phyloP scores from a whole-genome alignment of 371 early-diverging fungal genomes.

The Mortierella sp. region DNA sequence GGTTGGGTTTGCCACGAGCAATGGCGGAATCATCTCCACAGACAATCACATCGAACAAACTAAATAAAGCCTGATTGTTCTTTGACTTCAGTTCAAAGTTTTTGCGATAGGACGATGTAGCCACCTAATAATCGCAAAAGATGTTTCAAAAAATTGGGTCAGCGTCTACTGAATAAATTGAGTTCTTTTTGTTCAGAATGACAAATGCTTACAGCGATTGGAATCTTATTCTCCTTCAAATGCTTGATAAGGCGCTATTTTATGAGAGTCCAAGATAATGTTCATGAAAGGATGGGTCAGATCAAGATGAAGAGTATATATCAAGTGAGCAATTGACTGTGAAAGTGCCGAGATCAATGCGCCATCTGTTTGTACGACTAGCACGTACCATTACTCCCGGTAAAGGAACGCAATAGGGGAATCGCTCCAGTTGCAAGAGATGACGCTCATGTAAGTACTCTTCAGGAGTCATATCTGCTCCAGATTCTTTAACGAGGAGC shows the following conservation, averaged over 20 bases:
- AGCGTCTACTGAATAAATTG: background rate
- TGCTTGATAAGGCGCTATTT: conserved; percentile 78
- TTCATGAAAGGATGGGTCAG: background rate
- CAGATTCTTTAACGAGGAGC: conserved; percentile 72
- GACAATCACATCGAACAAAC: conserved; percentile 82
- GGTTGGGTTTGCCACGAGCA: conserved; percentile 87
- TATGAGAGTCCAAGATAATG: background rate
- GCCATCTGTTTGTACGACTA: background rate
- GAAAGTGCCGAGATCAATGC: background rate
- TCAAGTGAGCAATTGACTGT: background rate
- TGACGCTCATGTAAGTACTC: conserved; percentile 79
- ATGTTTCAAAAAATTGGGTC: background rate
- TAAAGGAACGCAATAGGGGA: conserved; percentile 72
- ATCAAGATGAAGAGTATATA: background rate
- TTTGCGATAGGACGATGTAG: conserved; percentile 83
- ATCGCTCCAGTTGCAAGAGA: conserved; percentile 66
- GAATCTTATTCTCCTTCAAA: conserved; percentile 79
- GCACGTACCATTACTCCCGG: conserved; percentile 75
- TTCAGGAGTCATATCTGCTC: conserved; percentile 77
- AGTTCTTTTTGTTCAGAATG: background rate
- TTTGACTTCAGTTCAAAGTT: conserved; percentile 82
- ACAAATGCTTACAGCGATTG: conserved; percentile 83
- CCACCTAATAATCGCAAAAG: conserved; percentile 62
- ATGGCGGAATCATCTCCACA: conserved; percentile 91
- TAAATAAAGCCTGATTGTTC: conserved; percentile 79